Evolutionary conservation across 2,329 filamentous ascomycete genomes (phyloP).

Genomic region (Orbilia blumenaviensis): DNA sequence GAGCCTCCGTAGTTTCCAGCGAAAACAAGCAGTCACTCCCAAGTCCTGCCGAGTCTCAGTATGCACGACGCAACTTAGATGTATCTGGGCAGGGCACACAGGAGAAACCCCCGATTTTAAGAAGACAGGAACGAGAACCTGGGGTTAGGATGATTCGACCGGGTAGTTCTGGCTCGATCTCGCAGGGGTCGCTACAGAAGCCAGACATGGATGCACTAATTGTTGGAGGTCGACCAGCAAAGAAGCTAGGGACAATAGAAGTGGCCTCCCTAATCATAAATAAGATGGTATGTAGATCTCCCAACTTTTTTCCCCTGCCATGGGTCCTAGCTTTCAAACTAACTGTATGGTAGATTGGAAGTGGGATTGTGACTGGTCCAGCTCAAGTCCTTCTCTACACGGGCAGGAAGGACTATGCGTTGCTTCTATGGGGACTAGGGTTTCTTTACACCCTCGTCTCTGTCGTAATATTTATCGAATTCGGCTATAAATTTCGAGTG

Average conservation of each 20-base stretch:
- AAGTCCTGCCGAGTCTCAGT: conserved; percentile 32
- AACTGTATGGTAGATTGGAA: conserved; percentile 17
- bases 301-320: too few species aligned
- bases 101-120: conserved; percentile 25
- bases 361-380: conserved; percentile 38
- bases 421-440: conserved; percentile 32
- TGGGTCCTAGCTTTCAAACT: too few species aligned
- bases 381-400: conserved; percentile 37
- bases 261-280: conserved; percentile 35
- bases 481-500: conserved; percentile 64
- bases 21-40: neutral
- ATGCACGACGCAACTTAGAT: neutral
- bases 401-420: conserved; percentile 28
- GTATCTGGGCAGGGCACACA: conserved; percentile 3
- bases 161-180: conserved; percentile 13
- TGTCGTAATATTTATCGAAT: conserved; percentile 64
- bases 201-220: conserved; percentile 29
- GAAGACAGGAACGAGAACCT: conserved; percentile 15
- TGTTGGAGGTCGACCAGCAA: conserved; percentile 33
- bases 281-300: conserved; percentile 35
- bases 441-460: conserved; percentile 44
- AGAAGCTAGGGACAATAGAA: conserved; percentile 42
- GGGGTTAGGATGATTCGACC: conserved; percentile 12
- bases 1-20: neutral
- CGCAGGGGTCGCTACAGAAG: conserved; percentile 23